Base-by-base conservation (phyloP, 164 flowering plant species). In the Vitis labrusca region DNA sequence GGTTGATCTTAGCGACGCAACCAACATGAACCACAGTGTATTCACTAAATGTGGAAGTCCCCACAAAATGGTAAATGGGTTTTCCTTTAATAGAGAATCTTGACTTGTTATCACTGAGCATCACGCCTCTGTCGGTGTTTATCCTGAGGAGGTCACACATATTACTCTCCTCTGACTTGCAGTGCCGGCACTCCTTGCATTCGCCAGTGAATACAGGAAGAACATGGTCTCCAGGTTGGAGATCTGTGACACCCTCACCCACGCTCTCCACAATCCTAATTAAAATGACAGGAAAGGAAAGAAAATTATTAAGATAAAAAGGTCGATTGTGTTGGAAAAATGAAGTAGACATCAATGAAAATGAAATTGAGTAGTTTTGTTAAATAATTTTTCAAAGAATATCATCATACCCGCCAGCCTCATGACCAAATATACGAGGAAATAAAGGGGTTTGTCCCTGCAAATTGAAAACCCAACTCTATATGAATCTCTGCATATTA, bases 361-460 rank as follows among this genome's bases (percentile, higher is more conserved):
- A 3, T 37, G 7, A 37, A 37, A 37, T 6, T 37, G 0, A 37
- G 6, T 5, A 37, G 44, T 37, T 37, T 37, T 37, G 6, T 37
- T 23, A 23, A 23, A 23, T 23, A 23, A 23, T 23, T 37, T 37
- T 3, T 6, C 27, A 23, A 3, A 37, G 44, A 37, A 37, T 32
- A 32, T 32, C 44, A 3, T 37, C 80, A 32, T 74, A 81, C 82
- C 85, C 85, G 37, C 74, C 80, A 10, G 85, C 85, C 72, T 82
- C 82, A 23, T 82, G 85, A 1, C 85, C 82, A 16, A 82, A 74
- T 29, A 82, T 82, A 4, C 82, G 74, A 59, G 85, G 85, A 57
- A 82, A 82, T 10, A 82, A 9, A 13, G 82, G 82, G 11, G 73
- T 74, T 65, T 81, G 84, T 3, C 82, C 82, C 84, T 81, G 77